Evolutionary conservation across 176 grass and related monocot species (phyloP), one percentile per base, ranked within the genome.

Genomic region (Oryza glumipatula): DNA sequence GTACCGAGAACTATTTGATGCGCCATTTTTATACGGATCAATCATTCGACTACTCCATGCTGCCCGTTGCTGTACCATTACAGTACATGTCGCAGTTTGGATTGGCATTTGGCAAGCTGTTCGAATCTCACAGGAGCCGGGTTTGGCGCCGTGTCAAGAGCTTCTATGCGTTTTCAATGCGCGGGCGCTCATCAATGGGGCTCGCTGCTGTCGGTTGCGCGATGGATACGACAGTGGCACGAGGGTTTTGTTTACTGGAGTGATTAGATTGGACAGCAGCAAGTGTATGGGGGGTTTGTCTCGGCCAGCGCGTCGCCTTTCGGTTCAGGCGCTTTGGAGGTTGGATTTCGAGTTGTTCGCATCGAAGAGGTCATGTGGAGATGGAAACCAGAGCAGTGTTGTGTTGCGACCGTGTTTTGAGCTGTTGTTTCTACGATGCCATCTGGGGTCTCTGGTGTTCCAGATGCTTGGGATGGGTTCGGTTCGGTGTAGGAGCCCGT

Each of bases 131-230:
- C 65, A 46, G 36, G 80, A 2, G 9, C 24, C 14, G 1, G n/a
- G 39, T 74, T 48, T 65, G 39, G 70, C 56, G 70, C 54, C 56
- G 73, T 73, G 81, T 45, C n/a, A 63, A 63, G 58, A 63, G 3
- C 0, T 63, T 63, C 58, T 7, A 23, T 10, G n/a, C 58, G 9
- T 60, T 41, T 71, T 39, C 32, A 5, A 47, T 63, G 39, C 9
- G 80, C 39, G 17, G 56, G 80, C 12, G 7, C 69, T 13, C 69
- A 45, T 13, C 41, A 43, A 49, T 14, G 4, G 41, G 23, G 43
- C 4, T 14, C 47, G 8, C 2, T 60, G 70, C 2, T 72, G 70
- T 65, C 54, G 69, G 70, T 61, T 21, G 44, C 46, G 14, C 49
- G 17, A 30, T 52, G 43, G 17, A 52, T 45, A 68, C 46, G n/a